These are phyloP conservation scores for Barbatosphaeria neglecta DNA, from an alignment of 495 filamentous ascomycete species.

Conservation along the genomic window DNA sequence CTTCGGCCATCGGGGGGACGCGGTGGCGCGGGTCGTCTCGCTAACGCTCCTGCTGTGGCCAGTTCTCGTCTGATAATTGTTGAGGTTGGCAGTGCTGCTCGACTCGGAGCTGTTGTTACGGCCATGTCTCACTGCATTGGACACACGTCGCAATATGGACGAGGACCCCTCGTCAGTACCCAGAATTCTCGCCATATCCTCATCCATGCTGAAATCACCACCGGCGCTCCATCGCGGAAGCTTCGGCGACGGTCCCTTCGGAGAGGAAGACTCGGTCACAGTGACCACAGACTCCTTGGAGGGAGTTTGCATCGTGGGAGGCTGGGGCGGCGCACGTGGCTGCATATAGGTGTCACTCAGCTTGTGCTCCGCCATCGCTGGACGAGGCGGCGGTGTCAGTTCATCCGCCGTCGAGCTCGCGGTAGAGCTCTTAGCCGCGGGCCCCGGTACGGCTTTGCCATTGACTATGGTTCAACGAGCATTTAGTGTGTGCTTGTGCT, in stretches of 20 bases:
- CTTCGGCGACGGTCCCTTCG: constrained; percentile 51
- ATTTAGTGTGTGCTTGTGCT: constrained; percentile 1
- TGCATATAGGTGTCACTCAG: constrained; percentile 49
- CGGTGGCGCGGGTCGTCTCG: constrained; percentile 42
- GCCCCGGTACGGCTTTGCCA: constrained; percentile 21
- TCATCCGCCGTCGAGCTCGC: constrained; percentile 5
- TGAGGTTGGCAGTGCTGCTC: constrained; percentile 40
- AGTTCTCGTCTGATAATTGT: constrained; percentile 13
- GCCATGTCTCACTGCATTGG: constrained; percentile 87
- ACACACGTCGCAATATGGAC: constrained; percentile 76
- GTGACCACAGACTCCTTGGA: constrained; percentile 45
- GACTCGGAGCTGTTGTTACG: constrained; percentile 62
- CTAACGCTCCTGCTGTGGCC: constrained; percentile 43
- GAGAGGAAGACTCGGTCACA: constrained; percentile 28
- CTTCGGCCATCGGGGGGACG: constrained; percentile 55
- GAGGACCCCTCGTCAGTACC: constrained; percentile 55
- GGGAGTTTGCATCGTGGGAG: constrained; percentile 40
- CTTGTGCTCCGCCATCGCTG: constrained; percentile 28
- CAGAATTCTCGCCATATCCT: constrained; percentile 76
- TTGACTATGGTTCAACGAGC: constrained; percentile 18
- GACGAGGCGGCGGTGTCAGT: constrained; percentile 8
- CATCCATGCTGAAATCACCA: constrained; percentile 78
- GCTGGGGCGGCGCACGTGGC: constrained; percentile 48
- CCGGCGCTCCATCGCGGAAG: constrained; percentile 61
- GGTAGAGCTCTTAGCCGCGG: constrained; percentile 2